Evolutionary conservation across 1,139 yeast genomes (phyloP).

Genomic region (Sugiyamaella castrensis): DNA sequence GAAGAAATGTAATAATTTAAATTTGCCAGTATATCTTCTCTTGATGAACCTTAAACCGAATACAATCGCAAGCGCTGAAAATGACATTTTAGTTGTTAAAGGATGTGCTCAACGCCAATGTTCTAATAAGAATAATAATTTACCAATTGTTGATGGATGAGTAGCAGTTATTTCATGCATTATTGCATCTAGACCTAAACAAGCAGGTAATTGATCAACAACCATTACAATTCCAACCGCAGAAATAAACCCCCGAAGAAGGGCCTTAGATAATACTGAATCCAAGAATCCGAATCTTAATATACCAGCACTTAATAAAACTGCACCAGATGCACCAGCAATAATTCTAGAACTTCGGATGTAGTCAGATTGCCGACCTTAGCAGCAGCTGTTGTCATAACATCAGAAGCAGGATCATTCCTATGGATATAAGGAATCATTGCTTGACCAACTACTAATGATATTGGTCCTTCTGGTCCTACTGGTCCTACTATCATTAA

Average conservation of each 20-base stretch:
- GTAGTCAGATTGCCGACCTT: slow-evolving; percentile 47
- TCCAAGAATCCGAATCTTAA: slow-evolving; percentile 86
- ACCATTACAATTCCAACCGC: slow-evolving; percentile 94
- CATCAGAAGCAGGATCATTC: slow-evolving; percentile 1
- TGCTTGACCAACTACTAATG: slow-evolving; percentile 87
- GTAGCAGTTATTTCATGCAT: slow-evolving; percentile 51
- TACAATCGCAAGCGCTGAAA: slow-evolving; percentile 34
- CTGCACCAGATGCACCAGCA: slow-evolving; percentile 73
- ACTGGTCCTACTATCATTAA: slow-evolving; percentile 97
- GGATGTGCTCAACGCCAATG: slow-evolving; percentile 41
- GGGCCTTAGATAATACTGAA: slow-evolving; percentile 76
- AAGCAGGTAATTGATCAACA: slow-evolving; percentile 68
- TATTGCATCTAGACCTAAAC: slow-evolving; percentile 57
- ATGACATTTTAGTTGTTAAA: slow-evolving; percentile 36
- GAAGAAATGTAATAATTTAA: slow-evolving; percentile 45
- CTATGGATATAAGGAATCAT: slow-evolving; percentile 49
- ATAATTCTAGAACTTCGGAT: slow-evolving; percentile 66
- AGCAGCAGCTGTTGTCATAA: not conserved
- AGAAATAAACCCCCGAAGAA: slow-evolving; percentile 83
- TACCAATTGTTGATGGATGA: slow-evolving; percentile 70
- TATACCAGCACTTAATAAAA: slow-evolving; percentile 72
- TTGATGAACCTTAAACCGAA: slow-evolving; percentile 32
- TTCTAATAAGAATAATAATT: slow-evolving; percentile 54
- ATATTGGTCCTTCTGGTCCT: slow-evolving; percentile 94
- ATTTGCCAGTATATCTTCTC: slow-evolving; percentile 18